Percentiles rank a stretch among this genome's conserved stretches.
These are phyloP conservation scores for Benincasa hispida DNA, from an alignment of 306 rosid species.

Conservation along the genomic window DNA sequence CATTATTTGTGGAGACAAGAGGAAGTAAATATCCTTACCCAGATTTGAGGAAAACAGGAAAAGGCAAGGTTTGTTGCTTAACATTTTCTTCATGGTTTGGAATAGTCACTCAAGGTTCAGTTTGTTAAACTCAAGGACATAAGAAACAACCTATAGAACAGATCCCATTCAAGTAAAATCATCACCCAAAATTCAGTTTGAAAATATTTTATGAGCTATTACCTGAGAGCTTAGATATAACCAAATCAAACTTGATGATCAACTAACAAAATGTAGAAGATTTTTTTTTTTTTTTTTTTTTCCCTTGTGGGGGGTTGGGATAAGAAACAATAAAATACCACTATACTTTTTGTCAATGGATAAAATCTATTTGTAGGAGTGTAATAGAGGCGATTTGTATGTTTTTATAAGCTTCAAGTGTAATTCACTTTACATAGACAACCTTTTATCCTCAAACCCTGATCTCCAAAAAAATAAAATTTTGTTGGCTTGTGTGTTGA, in stretches of 20 bases:
- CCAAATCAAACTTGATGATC: not conserved
- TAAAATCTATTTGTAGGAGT: not conserved
- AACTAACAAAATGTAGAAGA: not conserved
- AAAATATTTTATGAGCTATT: not conserved
- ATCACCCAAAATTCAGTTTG: not conserved
- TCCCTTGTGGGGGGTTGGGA: no score
- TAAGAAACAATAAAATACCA: no score
- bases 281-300: no score
- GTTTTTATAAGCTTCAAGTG: not conserved
- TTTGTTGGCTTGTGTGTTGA: not conserved
- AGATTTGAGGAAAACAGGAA: not conserved
- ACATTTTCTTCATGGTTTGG: not conserved
- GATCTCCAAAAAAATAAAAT: not conserved
- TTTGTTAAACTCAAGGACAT: not conserved
- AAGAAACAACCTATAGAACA: not conserved
- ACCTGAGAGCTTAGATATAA: not conserved
- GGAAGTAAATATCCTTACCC: not conserved
- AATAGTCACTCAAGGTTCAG: not conserved
- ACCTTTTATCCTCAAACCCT: not conserved
- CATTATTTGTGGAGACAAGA: not conserved
- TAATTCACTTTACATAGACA: not conserved
- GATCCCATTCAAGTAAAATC: not conserved
- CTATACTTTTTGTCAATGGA: not conserved
- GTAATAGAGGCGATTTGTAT: not conserved
- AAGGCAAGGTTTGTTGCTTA: not conserved